These are phyloP conservation scores for Arachis hypogaea DNA, from an alignment of 306 rosid genomes.

Conservation along the genomic window DNA sequence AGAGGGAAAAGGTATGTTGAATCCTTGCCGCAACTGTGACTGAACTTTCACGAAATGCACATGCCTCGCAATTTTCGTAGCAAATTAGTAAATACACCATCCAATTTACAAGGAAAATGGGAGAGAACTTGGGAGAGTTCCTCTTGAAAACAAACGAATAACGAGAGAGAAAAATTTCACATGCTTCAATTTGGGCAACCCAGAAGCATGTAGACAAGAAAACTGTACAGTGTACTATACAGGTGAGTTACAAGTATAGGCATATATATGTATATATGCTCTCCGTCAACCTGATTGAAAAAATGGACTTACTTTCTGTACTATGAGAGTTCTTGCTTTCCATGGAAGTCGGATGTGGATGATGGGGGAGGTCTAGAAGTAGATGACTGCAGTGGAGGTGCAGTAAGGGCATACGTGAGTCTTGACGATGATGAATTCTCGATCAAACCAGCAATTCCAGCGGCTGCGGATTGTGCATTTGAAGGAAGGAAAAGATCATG, in stretches of 20 bases:
- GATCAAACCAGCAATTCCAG: conserved; percentile 95
- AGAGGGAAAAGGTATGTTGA: neutral
- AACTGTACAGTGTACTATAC: conserved; percentile 87
- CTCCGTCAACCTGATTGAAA: conserved; percentile 26
- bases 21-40: neutral
- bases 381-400: conserved; percentile 71
- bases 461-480: conserved; percentile 97
- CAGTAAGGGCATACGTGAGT: conserved; percentile 82
- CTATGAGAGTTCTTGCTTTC: conserved; percentile 56
- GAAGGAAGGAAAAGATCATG: conserved; percentile 99
- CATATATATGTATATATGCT: conserved; percentile 20
- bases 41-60: conserved; percentile 36
- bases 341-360: conserved; percentile 52
- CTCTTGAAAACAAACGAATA: conserved; percentile 48
- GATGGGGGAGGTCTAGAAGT: conserved; percentile 64
- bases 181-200: conserved; percentile 46
- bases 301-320: conserved; percentile 33
- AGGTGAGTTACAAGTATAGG: conserved; percentile 44
- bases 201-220: conserved; percentile 41
- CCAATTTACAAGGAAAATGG: conserved; percentile 51
- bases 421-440: conserved; percentile 90
- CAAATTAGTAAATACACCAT: conserved; percentile 45
- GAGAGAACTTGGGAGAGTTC: conserved; percentile 27
- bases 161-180: conserved; percentile 44
- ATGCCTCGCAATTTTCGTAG: conserved; percentile 40